Conservation (phyloP, 148 eudicot species). For the Silene latifolia region DNA sequence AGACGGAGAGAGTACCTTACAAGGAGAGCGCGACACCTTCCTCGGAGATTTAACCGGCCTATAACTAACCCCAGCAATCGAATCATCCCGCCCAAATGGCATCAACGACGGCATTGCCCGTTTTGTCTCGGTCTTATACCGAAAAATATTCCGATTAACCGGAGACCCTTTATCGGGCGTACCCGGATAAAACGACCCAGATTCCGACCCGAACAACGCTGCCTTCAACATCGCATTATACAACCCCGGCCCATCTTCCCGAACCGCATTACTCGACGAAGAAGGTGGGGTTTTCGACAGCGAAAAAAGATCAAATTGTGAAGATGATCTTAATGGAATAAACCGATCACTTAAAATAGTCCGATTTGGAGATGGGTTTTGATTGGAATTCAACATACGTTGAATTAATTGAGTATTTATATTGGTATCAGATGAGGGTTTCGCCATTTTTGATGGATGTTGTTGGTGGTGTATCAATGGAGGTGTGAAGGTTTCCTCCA, state of each 20-base stretch:
- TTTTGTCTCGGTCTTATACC: slow-evolving; percentile 73
- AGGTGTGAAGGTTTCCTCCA: slow-evolving; percentile 23
- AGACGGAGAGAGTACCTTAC: slow-evolving; percentile 44
- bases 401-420: slow-evolving; percentile 19
- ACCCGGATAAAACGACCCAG: slow-evolving; percentile 41
- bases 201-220: slow-evolving; percentile 71
- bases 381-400: slow-evolving; percentile 36
- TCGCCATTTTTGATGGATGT: slow-evolving; percentile 29
- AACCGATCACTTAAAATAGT: slow-evolving; percentile 73
- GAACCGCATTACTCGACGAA: slow-evolving; percentile 21
- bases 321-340: slow-evolving; percentile 69
- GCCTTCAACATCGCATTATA: slow-evolving; percentile 54
- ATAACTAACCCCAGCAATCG: slow-evolving; percentile 58
- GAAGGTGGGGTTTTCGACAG: slow-evolving; percentile 18
- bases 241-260: slow-evolving; percentile 41
- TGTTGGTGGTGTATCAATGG: slow-evolving; percentile 20
- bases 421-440: slow-evolving; percentile 11
- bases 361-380: slow-evolving; percentile 60
- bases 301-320: slow-evolving; percentile 67
- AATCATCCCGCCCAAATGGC: slow-evolving; percentile 72
- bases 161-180: slow-evolving; percentile 50
- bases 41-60: slow-evolving; percentile 75
- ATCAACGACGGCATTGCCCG: slow-evolving; percentile 50
- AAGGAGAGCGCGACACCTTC: slow-evolving; percentile 78
- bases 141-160: slow-evolving; percentile 59